Base-by-base conservation (phyloP, 768 basidiomycete genomes). In the Rhizopogon rudus region DNA sequence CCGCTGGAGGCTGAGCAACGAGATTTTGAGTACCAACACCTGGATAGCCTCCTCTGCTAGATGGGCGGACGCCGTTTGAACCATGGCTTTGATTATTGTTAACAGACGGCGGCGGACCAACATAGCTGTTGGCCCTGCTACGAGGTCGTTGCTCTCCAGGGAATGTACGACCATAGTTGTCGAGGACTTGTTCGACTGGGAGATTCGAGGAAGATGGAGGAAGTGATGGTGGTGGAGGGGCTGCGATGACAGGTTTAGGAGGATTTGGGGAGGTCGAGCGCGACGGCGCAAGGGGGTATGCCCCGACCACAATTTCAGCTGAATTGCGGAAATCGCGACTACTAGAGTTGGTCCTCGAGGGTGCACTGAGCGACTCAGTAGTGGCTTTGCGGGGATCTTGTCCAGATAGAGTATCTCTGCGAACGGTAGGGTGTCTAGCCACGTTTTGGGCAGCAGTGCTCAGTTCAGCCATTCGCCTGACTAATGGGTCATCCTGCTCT, bases 11-110 rank as follows among this genome's bases (percentile, higher is more conserved):
- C 61, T 85, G 87, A 20, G 80, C 79, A 56, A 79, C 85, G 41
- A 83, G 65, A 12, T 82, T 78, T 33, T 84, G 86, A 16, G 89
- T 86, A 13, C 93, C 94, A 55, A 97, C 84, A 1, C 93, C 94
- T 0, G 84, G 82, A 64, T 87, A 90, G 0, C 88, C 92, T 42
- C 78, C 73, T 57, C 81, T 74, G 61, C 83, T 87, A 39, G 77
- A 67, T 1, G 87, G 82, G 9, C 84, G 74, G 0, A 73, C 73
- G 22, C 79, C 68, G 49, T 67, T 76, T 53, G 75, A 77, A 16
- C 73, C 76, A 16, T 69, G 75, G 28, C 63, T 66, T 33, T 57
- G 62, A 12, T 41, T 60, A 50, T 67, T 66, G 60, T 58, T 66
- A 7, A 60, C 63, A 56, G 70, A 64, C 52, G 64, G 56, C 61